Base-by-base conservation (phyloP, 306 rosid genomes). In the Cucurbita ficifolia region DNA sequence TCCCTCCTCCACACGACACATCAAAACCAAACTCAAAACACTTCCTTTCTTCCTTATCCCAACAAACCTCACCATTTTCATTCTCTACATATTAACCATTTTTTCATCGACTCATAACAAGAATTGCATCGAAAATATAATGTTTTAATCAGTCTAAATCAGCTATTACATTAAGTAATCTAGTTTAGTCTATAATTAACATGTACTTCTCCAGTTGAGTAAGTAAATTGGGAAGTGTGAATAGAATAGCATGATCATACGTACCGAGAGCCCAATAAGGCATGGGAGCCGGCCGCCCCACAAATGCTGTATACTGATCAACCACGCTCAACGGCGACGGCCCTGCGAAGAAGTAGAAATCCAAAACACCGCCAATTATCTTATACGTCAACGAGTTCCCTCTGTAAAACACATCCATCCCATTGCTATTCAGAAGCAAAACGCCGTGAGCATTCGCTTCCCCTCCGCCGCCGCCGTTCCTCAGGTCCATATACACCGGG, bases 211-310 rank as follows among this genome's bases (percentile, higher is more conserved):
- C n/a, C n/a, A n/a, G n/a, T n/a, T n/a, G n/a, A n/a, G n/a, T 1
- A 24, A 24, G 29, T 24, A 29, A 29, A 29, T 29, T 29, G 33
- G 33, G 33, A 0, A 29, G 33, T 29, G 33, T 29, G 33, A 29
- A 29, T 29, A 29, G 0, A 29, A 2, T 2, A 29, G 33, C 33
- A 29, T 29, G 33, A 29, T 29, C 3, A 29, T 29, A 74, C 87
- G 39, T 88, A 94, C 98, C 98, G 6, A 94, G 80, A 76, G 97
- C 82, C 98, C 98, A 94, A 82, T 94, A 94, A 65, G 98, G 98
- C 97, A 94, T 94, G 36, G 98, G 86, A 76, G 98, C 98, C 3
- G 98, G 98, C 75, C 96, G 79, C 17, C 98, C 98, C 42, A 90
- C 79, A n/a, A 94, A 82, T 33, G 92, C 77, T 60, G 98, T 94